Base-by-base conservation (phyloP, 2,329 filamentous ascomycete genomes). In the Colletotrichum theobromicola region DNA sequence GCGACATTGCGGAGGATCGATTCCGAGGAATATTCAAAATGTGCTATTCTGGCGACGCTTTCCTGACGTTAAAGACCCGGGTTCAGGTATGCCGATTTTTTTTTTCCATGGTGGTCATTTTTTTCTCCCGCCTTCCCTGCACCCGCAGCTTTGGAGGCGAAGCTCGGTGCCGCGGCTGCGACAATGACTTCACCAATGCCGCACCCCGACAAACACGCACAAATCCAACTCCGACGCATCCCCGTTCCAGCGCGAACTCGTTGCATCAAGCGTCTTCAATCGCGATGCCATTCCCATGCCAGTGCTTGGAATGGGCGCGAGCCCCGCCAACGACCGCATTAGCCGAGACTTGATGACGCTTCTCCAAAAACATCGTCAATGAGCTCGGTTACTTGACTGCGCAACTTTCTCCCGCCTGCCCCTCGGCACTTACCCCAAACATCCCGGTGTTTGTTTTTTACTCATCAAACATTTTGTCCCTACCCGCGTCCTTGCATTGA, bases 1-100 rank as follows among this genome's bases (percentile, higher is more conserved):
- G 97, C 72, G 97, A 99, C 84, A 88, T 99, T 82, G 97, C 97
- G 67, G 97, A 98, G 86, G 97, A 99, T 87, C 90, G 96, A 67
- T 99, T 99, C 84, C 91, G 97, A 74, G 97, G 97, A 82, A 98
- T 99, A 79, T 99, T 99, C 90, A 98, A 98, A 85, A 98, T 99
- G 96, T 96, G 94, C 83, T 99, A 99, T 84, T 92, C 94, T 2
- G 97, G 97, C 78, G 96, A 99, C 86, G 96, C 97, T 34, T 98
- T 96, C 83, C 86, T 99, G 85, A 98, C 97, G 30, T 89, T 99
- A 77, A 97, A 97, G 84, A 99, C 97, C 73, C 92, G 95, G 85
- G 97, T 99, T 77, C 97, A 99, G 88, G 92, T 94, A 90, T 77
- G 79, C 67, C 63, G 30, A 62, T 68, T 75, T 70, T 67, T 73